phyloP scores from a whole-genome alignment of 257 asterid genomes.

The Ligustrum vulgare region DNA sequence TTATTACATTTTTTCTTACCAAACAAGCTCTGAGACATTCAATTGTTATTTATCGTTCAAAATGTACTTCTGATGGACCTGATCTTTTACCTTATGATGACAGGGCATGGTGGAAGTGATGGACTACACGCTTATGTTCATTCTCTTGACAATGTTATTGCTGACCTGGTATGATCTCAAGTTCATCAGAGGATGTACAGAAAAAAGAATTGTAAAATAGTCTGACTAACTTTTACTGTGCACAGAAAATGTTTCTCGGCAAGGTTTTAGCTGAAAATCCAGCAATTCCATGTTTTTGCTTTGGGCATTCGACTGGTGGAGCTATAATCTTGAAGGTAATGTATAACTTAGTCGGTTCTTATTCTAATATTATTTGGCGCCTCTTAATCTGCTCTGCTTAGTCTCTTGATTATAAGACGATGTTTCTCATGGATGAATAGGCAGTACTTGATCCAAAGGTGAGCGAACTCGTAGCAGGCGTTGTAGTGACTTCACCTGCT shows the following conservation, averaged over 20 bases:
- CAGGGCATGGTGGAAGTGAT: constrained; percentile 98
- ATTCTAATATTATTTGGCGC: neutral
- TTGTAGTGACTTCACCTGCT: constrained; percentile 87
- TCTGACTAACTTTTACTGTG: constrained; percentile 15
- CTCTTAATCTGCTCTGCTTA: neutral
- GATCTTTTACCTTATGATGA: constrained; percentile 6
- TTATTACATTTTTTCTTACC: constrained; percentile 38
- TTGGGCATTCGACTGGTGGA: constrained; percentile 95
- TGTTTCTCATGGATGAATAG: constrained; percentile 34
- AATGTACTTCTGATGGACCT: neutral
- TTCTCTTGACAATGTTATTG: constrained; percentile 76
- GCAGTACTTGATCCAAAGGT: constrained; percentile 81
- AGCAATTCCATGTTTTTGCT: constrained; percentile 72
- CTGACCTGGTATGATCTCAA: constrained; percentile 53
- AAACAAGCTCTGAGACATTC: neutral
- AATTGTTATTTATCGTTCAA: neutral
- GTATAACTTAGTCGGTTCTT: neutral
- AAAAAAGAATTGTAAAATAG: neutral
- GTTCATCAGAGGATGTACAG: neutral
- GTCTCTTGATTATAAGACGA: neutral
- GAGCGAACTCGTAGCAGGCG: constrained; percentile 53
- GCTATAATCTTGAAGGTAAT: constrained; percentile 83
- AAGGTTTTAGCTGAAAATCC: constrained; percentile 72
- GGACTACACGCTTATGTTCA: constrained; percentile 89
- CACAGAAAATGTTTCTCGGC: constrained; percentile 58